Conservation (phyloP, 768 basidiomycete genomes). For the Pulveroboletus sp. region DNA sequence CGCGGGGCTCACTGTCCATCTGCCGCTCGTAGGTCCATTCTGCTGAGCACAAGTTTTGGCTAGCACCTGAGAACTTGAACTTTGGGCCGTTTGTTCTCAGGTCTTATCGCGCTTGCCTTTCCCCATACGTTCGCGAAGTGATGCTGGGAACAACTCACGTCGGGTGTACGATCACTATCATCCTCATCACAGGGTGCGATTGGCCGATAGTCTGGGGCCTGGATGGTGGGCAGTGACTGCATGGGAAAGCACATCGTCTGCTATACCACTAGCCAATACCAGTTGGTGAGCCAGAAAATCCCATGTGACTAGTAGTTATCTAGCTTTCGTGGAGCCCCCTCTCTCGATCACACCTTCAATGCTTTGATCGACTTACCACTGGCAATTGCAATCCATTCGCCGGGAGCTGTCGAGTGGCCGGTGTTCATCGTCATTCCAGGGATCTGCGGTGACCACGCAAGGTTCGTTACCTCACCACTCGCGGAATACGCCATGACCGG, state of each 20-base stretch:
- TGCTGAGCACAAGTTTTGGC: background rate
- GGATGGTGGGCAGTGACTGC: too few species aligned
- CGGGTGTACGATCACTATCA: too few species aligned
- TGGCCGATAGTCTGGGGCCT: background rate
- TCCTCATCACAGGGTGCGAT: background rate
- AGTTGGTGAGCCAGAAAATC: too few species aligned
- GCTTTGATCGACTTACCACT: slow-evolving; percentile 80
- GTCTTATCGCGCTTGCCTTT: background rate
- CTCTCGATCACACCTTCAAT: slow-evolving; percentile 60
- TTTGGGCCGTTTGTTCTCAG: background rate
- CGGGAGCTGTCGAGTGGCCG: slow-evolving; percentile 66
- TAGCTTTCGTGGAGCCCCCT: too few species aligned
- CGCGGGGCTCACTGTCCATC: background rate
- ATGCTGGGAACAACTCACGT: too few species aligned
- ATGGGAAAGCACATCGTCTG: background rate
- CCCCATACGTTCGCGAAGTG: too few species aligned
- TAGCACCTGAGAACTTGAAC: background rate
- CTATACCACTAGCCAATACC: background rate
- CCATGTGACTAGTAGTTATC: background rate
- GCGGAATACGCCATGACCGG: slow-evolving; percentile 85
- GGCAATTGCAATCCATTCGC: slow-evolving; percentile 85
- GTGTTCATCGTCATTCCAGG: slow-evolving; percentile 70
- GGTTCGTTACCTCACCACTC: slow-evolving; percentile 69
- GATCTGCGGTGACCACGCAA: slow-evolving; percentile 88
- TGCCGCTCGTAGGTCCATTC: too few species aligned